phyloP scores from a whole-genome alignment of 192 early-diverging fungal species.

The Gonapodya prolifera region DNA sequence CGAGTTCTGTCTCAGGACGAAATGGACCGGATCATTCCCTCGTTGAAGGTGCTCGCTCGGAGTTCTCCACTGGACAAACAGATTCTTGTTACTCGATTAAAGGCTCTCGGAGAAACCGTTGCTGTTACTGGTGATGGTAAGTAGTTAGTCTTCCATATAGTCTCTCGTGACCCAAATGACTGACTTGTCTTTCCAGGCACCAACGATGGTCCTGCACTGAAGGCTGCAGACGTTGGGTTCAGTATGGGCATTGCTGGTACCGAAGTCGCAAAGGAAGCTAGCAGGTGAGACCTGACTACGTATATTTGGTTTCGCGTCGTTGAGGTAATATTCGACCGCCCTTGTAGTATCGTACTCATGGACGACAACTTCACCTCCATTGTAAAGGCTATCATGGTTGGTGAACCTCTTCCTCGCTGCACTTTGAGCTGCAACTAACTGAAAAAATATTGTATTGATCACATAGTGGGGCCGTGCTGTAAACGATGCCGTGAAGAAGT shows the following conservation, averaged over 20 bases:
- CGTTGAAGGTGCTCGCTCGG: conserved; percentile 88
- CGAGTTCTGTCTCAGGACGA: conserved; percentile 64
- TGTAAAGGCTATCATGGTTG: conserved; percentile 76
- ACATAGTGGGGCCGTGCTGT: conserved; percentile 82
- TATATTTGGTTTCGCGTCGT: too few species aligned
- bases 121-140: conserved; percentile 90
- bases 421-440: too few species aligned
- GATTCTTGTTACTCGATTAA: conserved; percentile 79
- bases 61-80: conserved; percentile 92
- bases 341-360: background rate
- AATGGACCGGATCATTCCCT: conserved; percentile 85
- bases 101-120: conserved; percentile 83
- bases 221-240: conserved; percentile 93
- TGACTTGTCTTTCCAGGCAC: conserved; percentile 92
- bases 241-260: conserved; percentile 99
- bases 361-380: conserved; percentile 98
- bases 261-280: conserved; percentile 98
- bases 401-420: too few species aligned
- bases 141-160: conserved; percentile 15
- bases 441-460: too few species aligned
- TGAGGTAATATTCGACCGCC: too few species aligned
- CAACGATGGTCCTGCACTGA: conserved; percentile 95
- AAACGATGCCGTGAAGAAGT: conserved; percentile 95
- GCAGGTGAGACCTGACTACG: conserved; percentile 82
- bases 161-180: conserved; percentile 90